A percentile compares a stretch with the other conserved stretches of the same genome.
Conservation (phyloP, 441 rosid genomes). For the Euphorbia celastroides region DNA sequence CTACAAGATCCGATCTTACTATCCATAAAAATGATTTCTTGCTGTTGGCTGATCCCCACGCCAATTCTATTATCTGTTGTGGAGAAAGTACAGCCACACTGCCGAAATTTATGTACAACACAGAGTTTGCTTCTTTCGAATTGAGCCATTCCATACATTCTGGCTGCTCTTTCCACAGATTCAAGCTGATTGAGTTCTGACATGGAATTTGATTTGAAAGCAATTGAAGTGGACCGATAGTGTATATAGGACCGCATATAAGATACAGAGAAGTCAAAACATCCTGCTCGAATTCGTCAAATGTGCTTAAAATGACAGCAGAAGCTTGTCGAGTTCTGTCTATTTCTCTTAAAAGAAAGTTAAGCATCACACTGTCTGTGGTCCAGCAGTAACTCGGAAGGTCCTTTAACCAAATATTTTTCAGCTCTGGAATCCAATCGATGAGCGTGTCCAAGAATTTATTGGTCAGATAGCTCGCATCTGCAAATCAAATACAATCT, state of each 20-base stretch:
- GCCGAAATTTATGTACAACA: conserved; percentile 41
- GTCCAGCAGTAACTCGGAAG: conserved; percentile 21
- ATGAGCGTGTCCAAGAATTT: conserved; percentile 18
- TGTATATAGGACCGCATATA: conserved; percentile 15
- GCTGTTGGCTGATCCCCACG: conserved; percentile 54
- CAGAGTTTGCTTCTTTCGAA: conserved; percentile 18
- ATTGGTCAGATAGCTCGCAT: conserved; percentile 19
- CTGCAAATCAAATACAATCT: background rate
- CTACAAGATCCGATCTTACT: conserved; percentile 27
- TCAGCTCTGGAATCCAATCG: conserved; percentile 24
- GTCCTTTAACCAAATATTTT: conserved; percentile 20
- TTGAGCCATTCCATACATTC: conserved; percentile 5
- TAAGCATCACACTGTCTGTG: conserved; percentile 17
- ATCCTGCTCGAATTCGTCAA: conserved; percentile 11
- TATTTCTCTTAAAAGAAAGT: conserved; percentile 1
- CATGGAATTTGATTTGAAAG: conserved; percentile 4
- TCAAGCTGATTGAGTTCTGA: background rate
- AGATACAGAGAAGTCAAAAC: conserved; percentile 17
- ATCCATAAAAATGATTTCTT: conserved; percentile 44
- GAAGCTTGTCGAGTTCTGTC: conserved; percentile 10
- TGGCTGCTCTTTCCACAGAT: conserved; percentile 23
- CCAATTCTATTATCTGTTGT: conserved; percentile 40
- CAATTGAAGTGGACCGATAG: conserved; percentile 20
- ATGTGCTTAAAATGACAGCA: conserved; percentile 20
- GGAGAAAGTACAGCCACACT: conserved; percentile 42